A percentile compares a stretch with the other conserved stretches of the same genome.
These are phyloP conservation scores for Stygiomarasmius scandens DNA, from an alignment of 1,284 basidiomycete species.

Conservation along the genomic window DNA sequence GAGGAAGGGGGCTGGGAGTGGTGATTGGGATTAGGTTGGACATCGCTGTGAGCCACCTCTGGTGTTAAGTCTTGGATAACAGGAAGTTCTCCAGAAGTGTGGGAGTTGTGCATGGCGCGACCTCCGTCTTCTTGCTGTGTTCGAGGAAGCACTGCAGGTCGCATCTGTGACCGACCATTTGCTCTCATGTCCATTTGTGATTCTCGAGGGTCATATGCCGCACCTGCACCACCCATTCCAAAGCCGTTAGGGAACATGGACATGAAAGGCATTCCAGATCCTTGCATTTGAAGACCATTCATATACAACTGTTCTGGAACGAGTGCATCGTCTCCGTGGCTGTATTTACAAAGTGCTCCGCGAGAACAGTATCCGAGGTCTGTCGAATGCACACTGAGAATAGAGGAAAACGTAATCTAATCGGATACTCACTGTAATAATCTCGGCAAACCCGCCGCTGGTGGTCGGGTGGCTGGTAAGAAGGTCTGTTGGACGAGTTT, in stretches of 20 bases:
- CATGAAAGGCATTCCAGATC: conserved; percentile 57
- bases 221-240: conserved; percentile 44
- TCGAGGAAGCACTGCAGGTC: conserved; percentile 61
- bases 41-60: conserved; percentile 32
- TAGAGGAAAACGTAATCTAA: conserved; percentile 9
- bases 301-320: conserved; percentile 69
- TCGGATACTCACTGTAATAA: conserved; percentile 76
- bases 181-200: conserved; percentile 75
- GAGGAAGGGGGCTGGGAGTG: conserved; percentile 32
- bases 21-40: conserved; percentile 22
- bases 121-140: conserved; percentile 43
- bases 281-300: conserved; percentile 38
- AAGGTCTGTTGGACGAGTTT: conserved; percentile 46
- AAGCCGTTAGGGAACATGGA: conserved; percentile 60
- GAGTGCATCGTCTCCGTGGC: conserved; percentile 84
- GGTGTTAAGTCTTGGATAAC: conserved; percentile 82
- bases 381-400: conserved; percentile 31
- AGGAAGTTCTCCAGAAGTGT: conserved; percentile 66
- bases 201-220: conserved; percentile 76
- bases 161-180: conserved; percentile 40
- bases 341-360: conserved; percentile 89
- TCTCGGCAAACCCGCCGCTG: conserved; percentile 79
- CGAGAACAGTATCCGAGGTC: conserved; percentile 91
- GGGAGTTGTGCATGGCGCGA: conserved; percentile 25
- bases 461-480: conserved; percentile 70